Evolutionary conservation across 768 basidiomycete genomes (phyloP).

Genomic region (Collybiopsis luxurians): DNA sequence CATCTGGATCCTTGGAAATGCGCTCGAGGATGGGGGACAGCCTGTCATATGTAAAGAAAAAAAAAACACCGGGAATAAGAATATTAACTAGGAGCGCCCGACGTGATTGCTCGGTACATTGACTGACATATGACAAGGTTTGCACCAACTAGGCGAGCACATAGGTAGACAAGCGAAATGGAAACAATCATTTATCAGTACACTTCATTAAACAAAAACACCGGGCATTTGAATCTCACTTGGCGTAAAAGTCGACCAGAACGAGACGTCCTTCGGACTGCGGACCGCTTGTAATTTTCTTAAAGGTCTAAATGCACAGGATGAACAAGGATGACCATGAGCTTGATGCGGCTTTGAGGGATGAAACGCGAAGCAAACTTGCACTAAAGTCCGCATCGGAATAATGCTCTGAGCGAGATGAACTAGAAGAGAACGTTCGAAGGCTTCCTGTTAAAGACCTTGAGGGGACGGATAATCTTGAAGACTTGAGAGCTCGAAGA

Average conservation of each 20-base stretch:
- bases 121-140: conserved; percentile 55
- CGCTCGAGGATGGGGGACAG: conserved; percentile 70
- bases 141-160: conserved; percentile 82
- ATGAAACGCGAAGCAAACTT: conserved; percentile 15
- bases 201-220: neutral
- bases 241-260: conserved; percentile 79
- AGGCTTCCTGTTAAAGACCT: neutral
- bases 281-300: conserved; percentile 24
- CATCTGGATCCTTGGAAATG: conserved; percentile 42
- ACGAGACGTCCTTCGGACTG: conserved; percentile 49
- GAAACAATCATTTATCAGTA: neutral
- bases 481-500: neutral
- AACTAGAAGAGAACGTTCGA: conserved; percentile 41
- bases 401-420: conserved; percentile 37
- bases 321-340: neutral
- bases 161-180: neutral
- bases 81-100: too few species aligned
- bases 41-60: neutral
- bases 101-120: too few species aligned
- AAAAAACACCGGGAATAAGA: neutral
- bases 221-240: conserved; percentile 38
- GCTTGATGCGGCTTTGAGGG: neutral
- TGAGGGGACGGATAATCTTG: neutral
- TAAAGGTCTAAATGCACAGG: conserved; percentile 32
- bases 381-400: conserved; percentile 45